phyloP scores from a whole-genome alignment of 768 basidiomycete genomes.

The Boletus pseudopeckii region DNA sequence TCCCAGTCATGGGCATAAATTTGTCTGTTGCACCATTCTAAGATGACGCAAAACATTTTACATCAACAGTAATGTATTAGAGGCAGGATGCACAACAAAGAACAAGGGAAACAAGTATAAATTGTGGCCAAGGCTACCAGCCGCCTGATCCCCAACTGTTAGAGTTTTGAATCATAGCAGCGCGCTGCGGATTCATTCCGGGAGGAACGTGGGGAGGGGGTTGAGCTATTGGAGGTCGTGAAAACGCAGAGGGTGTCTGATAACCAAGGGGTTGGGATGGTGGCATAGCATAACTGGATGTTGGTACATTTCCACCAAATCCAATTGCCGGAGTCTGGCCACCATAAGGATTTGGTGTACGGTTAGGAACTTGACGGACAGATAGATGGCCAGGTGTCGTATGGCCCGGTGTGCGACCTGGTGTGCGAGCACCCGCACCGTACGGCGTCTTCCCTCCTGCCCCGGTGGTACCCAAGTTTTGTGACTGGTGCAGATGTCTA shows the following conservation, averaged over 20 bases:
- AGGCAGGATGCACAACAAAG: slow-evolving; percentile 11
- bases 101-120: slow-evolving; percentile 16
- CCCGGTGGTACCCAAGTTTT: slow-evolving; percentile 49
- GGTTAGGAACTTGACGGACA: slow-evolving; percentile 58
- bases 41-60: slow-evolving; percentile 27
- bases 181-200: slow-evolving; percentile 65
- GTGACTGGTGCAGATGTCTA: slow-evolving; percentile 78
- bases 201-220: slow-evolving; percentile 47
- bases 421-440: slow-evolving; percentile 69
- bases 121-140: slow-evolving; percentile 26
- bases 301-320: slow-evolving; percentile 27
- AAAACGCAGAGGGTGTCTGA: slow-evolving; percentile 35
- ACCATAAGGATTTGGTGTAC: slow-evolving; percentile 81
- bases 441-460: slow-evolving; percentile 79
- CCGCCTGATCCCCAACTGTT: slow-evolving; percentile 36
- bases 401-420: slow-evolving; percentile 68
- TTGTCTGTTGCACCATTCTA: slow-evolving; percentile 19
- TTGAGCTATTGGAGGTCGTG: slow-evolving; percentile 41
- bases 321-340: slow-evolving; percentile 36
- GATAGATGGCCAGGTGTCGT: slow-evolving; percentile 82
- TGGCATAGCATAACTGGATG: slow-evolving; percentile 28
- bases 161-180: slow-evolving; percentile 58
- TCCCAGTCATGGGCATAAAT: background rate
- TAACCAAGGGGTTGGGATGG: slow-evolving; percentile 40
- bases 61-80: slow-evolving; percentile 24